phyloP scores from a whole-genome alignment of 805 yeast genomes.

The Saccharomycopsis vini region DNA sequence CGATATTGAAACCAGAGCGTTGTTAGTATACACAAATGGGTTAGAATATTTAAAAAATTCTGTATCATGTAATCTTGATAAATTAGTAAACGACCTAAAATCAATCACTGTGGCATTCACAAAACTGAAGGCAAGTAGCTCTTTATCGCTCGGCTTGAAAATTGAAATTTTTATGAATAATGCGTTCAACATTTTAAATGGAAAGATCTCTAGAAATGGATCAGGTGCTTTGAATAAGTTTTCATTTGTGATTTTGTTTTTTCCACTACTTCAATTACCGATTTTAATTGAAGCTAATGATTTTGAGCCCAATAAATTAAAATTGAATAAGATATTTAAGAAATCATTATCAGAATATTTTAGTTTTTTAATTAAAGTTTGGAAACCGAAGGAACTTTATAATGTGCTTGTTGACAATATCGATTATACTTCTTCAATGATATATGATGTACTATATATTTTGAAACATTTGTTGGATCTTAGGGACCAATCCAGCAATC shows the following conservation, averaged over 20 bases:
- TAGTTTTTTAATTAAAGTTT: slow-evolving; percentile 1
- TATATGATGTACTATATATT: slow-evolving; percentile 10
- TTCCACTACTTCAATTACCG: slow-evolving; percentile 16
- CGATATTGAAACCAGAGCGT: slow-evolving; percentile 2
- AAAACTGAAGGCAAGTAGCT: neutral
- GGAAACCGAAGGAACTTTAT: slow-evolving; percentile 13
- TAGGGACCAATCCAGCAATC: neutral
- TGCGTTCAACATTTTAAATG: slow-evolving; percentile 3
- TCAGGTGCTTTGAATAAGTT: neutral
- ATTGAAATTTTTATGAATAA: slow-evolving; percentile 12
- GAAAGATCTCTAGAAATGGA: neutral
- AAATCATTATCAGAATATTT: slow-evolving; percentile 4
- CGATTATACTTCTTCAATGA: slow-evolving; percentile 6
- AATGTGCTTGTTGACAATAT: slow-evolving; percentile 8
- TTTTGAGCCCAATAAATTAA: neutral
- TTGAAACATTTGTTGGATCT: neutral
- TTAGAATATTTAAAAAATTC: slow-evolving; percentile 10
- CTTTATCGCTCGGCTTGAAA: neutral
- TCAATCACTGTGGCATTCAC: slow-evolving; percentile 2
- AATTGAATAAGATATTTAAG: neutral
- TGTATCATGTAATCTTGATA: slow-evolving; percentile 3
- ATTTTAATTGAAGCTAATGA: neutral
- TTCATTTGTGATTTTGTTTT: slow-evolving; percentile 13
- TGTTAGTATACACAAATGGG: slow-evolving; percentile 3
- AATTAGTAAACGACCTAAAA: slow-evolving; percentile 5